Base-by-base conservation (phyloP, 2,329 filamentous ascomycete genomes). In the Pyricularia grisea region DNA sequence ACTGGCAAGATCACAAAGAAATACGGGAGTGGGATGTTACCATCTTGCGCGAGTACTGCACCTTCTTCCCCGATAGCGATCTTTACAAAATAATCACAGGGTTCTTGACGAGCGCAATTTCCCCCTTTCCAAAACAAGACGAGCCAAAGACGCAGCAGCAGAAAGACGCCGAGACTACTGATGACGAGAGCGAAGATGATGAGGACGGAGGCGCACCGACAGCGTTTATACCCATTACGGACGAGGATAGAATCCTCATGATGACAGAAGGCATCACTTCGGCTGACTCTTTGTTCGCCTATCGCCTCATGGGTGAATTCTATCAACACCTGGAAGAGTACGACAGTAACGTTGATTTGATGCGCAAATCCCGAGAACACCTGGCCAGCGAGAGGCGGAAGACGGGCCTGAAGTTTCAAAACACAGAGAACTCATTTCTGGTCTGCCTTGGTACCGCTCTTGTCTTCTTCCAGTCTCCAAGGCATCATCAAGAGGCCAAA, bases 401-500 rank as follows among this genome's bases (percentile, higher is more conserved):
- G 75, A 92, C 88, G 7, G 92, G 93, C 0, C 76, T 96, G 63
- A 77, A 80, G 0, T 88, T 97, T 67, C 81, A 83, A 65, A 88
- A 94, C 73, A 90, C 88, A 6, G 83, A 84, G 67, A 92, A 97
- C 77, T 87, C 91, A 0, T 84, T 95, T 68, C 92, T 88, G 70
- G 85, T 92, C 63, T 90, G 88, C 61, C 87, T 99, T 9, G 95
- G 88, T 11, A 97, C 93, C n/a, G 89, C 94, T 0, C 79, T 98
- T 25, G 92, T 99, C 2, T 92, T 93, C 73, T 92, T 96, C 73
- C 94, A 98, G 76, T 90, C 93, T 0, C 95, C 95, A 0, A 88
- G 92, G 71, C 90, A 98, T 75, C 95, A 99, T 73, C 85, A 89
- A 23, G 94, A 98, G 79, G 94, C 95, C 2, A 94, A 92, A 76